Base-by-base conservation (phyloP, 371 early-diverging fungal species). In the Parasitella parasitica region DNA sequence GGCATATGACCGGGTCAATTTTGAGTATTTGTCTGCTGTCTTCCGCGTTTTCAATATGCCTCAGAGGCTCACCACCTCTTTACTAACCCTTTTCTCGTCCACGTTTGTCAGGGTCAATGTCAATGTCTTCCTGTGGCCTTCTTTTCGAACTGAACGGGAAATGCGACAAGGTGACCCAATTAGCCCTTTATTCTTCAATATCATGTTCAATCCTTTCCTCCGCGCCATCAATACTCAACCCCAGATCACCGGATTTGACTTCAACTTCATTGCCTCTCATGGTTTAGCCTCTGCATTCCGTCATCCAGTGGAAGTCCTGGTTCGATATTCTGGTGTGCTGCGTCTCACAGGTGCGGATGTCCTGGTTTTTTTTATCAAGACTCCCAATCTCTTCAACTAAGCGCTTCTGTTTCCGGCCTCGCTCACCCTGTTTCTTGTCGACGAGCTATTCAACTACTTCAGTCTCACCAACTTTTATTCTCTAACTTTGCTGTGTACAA, bases 121-220 rank as follows among this genome's bases (percentile, higher is more conserved):
- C 39, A 38, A 38, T 38, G 39, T n/a, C n/a, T n/a, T n/a, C n/a
- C n/a, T n/a, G n/a, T n/a, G n/a, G 39, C 16, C 4, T 38, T 38
- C 4, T 38, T 15, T 38, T n/a, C 9, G 34, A 34, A 34, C 9
- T 34, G 34, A 11, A 4, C 9, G 57, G 6, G 59, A 60, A 1
- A 54, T 65, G 13, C 59, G 66, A 0, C 66, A 66, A 43, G 57
- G 61, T 0, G 61, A 66, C 35, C 61, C 61, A 18, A 38, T 66
- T 2, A 57, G 53, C 0, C 61, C 66, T 4, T 13, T 61, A 1
- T 52, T 66, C 4, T 66, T 66, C 39, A 66, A 66, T 36, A 7
- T 66, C 4, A 61, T 61, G 12, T 57, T 67, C 26, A 58, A 57
- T n/a, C 69, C 69, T 13, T 38, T 38, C 15, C 15, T 38, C 4